phyloP scores from a whole-genome alignment of 148 eudicot species.

The Dysphania ambrosioides region DNA sequence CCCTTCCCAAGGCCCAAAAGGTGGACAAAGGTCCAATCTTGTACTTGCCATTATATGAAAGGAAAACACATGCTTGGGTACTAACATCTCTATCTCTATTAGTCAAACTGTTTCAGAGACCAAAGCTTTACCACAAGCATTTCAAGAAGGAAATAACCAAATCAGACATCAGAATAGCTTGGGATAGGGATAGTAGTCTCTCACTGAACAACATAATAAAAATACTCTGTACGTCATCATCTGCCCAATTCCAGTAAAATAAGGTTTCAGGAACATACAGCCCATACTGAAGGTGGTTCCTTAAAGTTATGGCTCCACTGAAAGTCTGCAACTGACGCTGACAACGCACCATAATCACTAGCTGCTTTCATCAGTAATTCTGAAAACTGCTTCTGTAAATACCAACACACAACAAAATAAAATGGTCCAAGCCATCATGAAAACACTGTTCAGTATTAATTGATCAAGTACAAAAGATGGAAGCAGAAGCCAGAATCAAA shows the following conservation, averaged over 20 bases:
- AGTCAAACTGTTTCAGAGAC: background rate
- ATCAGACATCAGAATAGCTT: background rate
- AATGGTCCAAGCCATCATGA: background rate
- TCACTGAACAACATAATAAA: background rate
- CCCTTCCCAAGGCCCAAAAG: background rate
- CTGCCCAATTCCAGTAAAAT: background rate
- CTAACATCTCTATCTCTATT: background rate
- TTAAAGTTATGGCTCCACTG: conserved; percentile 97
- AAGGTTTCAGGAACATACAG: conserved; percentile 40
- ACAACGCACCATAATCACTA: conserved; percentile 94
- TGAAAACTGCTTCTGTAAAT: conserved; percentile 89
- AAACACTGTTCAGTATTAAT: background rate
- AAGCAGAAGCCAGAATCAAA: background rate
- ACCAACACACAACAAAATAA: conserved; percentile 12
- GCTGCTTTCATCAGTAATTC: conserved; percentile 97
- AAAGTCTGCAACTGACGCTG: conserved; percentile 87
- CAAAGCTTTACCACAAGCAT: background rate
- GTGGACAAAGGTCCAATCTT: background rate
- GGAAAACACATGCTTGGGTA: background rate
- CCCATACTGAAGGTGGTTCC: conserved; percentile 94
- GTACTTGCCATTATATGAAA: background rate
- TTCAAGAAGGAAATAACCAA: background rate
- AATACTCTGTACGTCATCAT: background rate
- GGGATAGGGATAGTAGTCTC: background rate
- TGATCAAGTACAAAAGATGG: background rate